phyloP scores from a whole-genome alignment of 805 yeast genomes.

The Yamadazyma nakazawae region DNA sequence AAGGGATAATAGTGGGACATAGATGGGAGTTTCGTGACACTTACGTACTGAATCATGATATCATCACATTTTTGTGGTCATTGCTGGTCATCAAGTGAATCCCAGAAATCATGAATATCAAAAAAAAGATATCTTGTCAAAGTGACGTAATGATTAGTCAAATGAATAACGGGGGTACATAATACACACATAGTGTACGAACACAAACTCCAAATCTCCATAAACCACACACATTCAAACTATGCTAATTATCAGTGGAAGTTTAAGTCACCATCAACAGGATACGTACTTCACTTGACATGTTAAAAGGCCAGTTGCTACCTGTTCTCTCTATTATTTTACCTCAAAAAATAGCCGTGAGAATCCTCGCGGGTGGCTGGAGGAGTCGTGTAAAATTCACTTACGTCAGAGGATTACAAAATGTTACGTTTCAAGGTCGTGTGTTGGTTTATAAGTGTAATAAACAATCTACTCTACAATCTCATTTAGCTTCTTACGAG shows the following conservation, averaged over 20 bases:
- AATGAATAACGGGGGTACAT: background rate
- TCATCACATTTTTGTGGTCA: too few relatives aligned
- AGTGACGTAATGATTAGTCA: slow-evolving; percentile 5
- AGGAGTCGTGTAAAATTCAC: background rate
- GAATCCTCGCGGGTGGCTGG: background rate
- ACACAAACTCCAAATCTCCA: background rate
- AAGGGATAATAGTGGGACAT: too few relatives aligned
- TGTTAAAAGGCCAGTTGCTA: background rate
- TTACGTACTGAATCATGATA: background rate
- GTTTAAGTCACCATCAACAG: background rate
- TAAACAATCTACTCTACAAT: slow-evolving; percentile 11
- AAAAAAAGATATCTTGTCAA: background rate
- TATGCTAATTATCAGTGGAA: background rate
- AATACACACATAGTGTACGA: background rate
- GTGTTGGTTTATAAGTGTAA: background rate
- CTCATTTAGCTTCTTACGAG: slow-evolving; percentile 23
- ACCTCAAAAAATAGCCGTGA: slow-evolving; percentile 1
- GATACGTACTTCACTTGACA: slow-evolving; percentile 19
- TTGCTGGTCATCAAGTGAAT: too few relatives aligned
- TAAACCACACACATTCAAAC: background rate
- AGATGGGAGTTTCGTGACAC: too few relatives aligned
- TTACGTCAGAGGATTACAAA: background rate
- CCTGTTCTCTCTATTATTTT: background rate
- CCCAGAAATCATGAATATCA: background rate
- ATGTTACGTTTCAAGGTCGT: background rate